phyloP scores from a whole-genome alignment of 106 monocot species.

The Dactylorhiza incarnata region DNA sequence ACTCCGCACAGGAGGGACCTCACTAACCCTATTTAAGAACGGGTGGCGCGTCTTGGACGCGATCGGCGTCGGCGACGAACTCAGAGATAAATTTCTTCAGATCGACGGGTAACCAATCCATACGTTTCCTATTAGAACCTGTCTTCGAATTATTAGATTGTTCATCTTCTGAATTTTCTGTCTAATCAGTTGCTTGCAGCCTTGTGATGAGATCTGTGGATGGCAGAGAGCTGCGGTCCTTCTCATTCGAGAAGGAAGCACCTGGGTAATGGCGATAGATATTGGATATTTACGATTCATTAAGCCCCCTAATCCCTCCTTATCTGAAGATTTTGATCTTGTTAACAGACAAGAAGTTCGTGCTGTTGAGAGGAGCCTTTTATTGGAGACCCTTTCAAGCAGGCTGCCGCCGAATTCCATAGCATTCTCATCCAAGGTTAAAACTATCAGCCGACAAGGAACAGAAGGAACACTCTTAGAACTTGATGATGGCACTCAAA shows the following conservation, averaged over 20 bases:
- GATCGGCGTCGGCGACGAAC: conserved; percentile 75
- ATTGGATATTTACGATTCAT: not conserved
- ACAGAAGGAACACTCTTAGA: conserved; percentile 42
- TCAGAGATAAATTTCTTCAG: conserved; percentile 48
- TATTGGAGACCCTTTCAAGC: conserved; percentile 67
- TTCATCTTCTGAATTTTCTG: conserved; percentile 19
- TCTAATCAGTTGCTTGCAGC: conserved; percentile 46
- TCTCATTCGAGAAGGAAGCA: conserved; percentile 65
- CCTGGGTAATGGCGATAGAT: conserved; percentile 33
- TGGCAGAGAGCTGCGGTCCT: conserved; percentile 69
- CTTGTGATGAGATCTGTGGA: conserved; percentile 64
- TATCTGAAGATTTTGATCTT: conserved; percentile 11
- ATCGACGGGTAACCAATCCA: conserved; percentile 54
- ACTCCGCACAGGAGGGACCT: conserved; percentile 81
- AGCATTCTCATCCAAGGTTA: conserved; percentile 57
- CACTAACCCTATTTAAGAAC: conserved; percentile 90
- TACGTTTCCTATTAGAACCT: not conserved
- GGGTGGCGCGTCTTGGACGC: conserved; percentile 84
- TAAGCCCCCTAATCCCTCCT: not conserved
- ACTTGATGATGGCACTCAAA: conserved; percentile 55
- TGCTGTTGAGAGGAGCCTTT: conserved; percentile 68
- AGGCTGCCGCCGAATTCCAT: conserved; percentile 50
- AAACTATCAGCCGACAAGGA: conserved; percentile 28
- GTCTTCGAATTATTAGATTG: not conserved
- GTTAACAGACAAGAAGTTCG: conserved; percentile 68